Evolutionary conservation across 1,139 yeast genomes (phyloP), one percentile per base, ranked within the genome.

Genomic region (Tardiomyces digboiensis): DNA sequence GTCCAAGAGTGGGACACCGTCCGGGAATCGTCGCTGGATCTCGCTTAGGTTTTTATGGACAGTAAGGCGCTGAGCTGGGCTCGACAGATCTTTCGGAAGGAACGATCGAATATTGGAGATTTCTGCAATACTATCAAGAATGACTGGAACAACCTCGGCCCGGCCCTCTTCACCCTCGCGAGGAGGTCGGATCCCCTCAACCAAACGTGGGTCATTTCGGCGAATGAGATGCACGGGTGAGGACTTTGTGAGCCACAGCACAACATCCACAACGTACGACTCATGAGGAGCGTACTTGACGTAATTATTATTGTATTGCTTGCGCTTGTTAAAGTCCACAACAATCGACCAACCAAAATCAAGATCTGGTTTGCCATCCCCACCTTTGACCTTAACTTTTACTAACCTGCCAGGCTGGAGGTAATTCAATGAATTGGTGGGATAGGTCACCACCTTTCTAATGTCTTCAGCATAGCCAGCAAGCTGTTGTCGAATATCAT

Each of bases 321-420:
- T 67, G 62, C 97, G 75, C 62, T 87, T 88, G 41, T 75, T 72
- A 56, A 81, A 85, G 36, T 80, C 76, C 7, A 86, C 80, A 19
- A 89, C 91, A 62, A 86, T 84, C 45, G 91, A 97, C 98, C 98
- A 93, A 10, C 96, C 97, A 60, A 88, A 93, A 52, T 88, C 85
- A 3, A 59, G 49, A 14, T 50, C 65, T 21, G 49, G 47, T 29
- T 46, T 54, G 14, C 47, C 54, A 2, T 45, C 44, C 7, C 45
- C 47, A 12, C 41, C 45, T 18, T 45, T 75, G 38, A 80, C 68
- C 46, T 74, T 74, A 18, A 93, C 77, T 54, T 80, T 79, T 39
- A 89, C 68, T 46, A 93, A 74, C 64, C 98, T 76, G 36, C 99
- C 99, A 21, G 87, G 79, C 63, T 88, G 95, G 55, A 93, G 68